Evolutionary conservation across 2,329 filamentous ascomycete species (phyloP), one percentile per base, ranked within the genome.

Genomic region (Calonectria crousiana): DNA sequence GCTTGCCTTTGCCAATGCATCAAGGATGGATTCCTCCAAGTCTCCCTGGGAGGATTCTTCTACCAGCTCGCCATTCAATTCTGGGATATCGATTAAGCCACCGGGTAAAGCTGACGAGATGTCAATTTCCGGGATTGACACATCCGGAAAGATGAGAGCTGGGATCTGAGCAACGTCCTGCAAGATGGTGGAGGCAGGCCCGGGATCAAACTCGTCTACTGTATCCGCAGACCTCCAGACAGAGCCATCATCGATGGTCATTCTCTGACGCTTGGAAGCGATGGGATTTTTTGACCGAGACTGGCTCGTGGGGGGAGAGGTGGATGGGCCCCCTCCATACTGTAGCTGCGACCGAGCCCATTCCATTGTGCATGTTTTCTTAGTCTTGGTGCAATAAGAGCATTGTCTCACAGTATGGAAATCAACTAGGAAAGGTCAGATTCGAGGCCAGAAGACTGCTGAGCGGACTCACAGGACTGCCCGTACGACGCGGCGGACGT

Each of bases 311-410:
- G 60, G 30, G 18, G 72, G 58, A 3, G 74, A 62, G 6, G 74
- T 71, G 34, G 76, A 75, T 44, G 69, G 13, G 8, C 75, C 67
- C 10, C 76, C 74, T 28, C 74, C 73, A 47, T 71, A 64, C 6
- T 75, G 75, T 32, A 71, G 38, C 44, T 71, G 67, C 38, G 69
- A 69, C 47, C 47, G 58, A 18, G 69, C 69, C 72, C 69, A 72
- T n/a, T 72, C 69, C 72, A 74, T 74, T 16, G 72, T 74, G 26
- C 72, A 74, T 49, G 34, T 70, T 28, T 74, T 74, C 18, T 74
- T 74, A 4, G 72, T 74, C 64, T 60, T 71, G 18, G 60, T 44
- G 58, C 72, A 74, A 20, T 74, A 72, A 13, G 72, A 74, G n/a
- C 72, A 74, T 34, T 69, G 68, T 9, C 52, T 66, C 18, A 14